These are phyloP conservation scores for Marchantia polymorpha DNA, from an alignment of 225 moss, liverwort and hornwort species.

Conservation along the genomic window DNA sequence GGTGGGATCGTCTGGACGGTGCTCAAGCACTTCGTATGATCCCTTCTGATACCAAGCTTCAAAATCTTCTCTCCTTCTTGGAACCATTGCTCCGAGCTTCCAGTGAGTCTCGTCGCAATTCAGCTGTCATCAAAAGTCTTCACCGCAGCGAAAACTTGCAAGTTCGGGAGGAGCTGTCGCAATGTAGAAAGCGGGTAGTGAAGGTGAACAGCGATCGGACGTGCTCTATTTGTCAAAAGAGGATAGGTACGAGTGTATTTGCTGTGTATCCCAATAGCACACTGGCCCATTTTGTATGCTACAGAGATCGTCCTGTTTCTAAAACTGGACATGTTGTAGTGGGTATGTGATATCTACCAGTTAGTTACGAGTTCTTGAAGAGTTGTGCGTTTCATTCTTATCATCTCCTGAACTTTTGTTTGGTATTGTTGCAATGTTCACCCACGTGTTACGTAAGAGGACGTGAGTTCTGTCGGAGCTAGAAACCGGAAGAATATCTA, in stretches of 20 bases:
- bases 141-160: constrained; percentile 87
- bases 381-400: not conserved
- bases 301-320: constrained; percentile 41
- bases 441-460: not conserved
- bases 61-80: constrained; percentile 74
- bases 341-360: constrained; percentile 17
- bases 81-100: constrained; percentile 84
- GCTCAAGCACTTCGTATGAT: constrained; percentile 85
- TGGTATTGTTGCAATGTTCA: not conserved
- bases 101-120: constrained; percentile 80
- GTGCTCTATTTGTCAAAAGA: constrained; percentile 82
- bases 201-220: constrained; percentile 77
- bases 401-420: not conserved
- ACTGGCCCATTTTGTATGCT: constrained; percentile 84
- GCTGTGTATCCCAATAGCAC: constrained; percentile 82
- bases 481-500: not conserved
- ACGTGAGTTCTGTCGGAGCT: not conserved
- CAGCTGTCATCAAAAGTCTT: constrained; percentile 82
- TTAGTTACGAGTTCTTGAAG: not conserved
- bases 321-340: constrained; percentile 16
- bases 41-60: constrained; percentile 82
- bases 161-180: constrained; percentile 77
- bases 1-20: constrained; percentile 95
- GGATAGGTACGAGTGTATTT: constrained; percentile 86
- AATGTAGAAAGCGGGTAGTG: constrained; percentile 68